Evolutionary conservation across 2,329 filamentous ascomycete genomes (phyloP).

Genomic region (Paraphoma sp.): DNA sequence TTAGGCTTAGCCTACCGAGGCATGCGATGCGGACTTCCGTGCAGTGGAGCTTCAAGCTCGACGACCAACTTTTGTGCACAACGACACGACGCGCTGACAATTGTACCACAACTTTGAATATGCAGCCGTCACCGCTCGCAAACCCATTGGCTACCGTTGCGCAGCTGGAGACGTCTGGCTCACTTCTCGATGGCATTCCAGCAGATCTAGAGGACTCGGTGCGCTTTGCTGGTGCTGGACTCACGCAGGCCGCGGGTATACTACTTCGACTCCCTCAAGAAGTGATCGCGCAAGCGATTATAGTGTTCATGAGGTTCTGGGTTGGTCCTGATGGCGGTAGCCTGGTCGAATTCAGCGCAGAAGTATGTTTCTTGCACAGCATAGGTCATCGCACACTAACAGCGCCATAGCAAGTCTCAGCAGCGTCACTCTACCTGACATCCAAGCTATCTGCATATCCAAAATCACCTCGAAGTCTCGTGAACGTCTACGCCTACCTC

Average conservation of each 20-base stretch:
- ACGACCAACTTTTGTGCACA: background rate
- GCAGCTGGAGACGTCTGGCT: constrained; percentile 68
- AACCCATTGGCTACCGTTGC: constrained; percentile 76
- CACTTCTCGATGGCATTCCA: constrained; percentile 65
- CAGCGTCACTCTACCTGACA: constrained; percentile 79
- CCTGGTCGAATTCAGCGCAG: constrained; percentile 57
- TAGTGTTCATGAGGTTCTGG: constrained; percentile 84
- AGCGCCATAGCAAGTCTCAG: constrained; percentile 75
- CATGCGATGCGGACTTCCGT: constrained; percentile 7
- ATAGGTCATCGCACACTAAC: constrained; percentile 12
- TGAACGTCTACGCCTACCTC: constrained; percentile 86
- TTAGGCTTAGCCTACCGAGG: constrained; percentile 10
- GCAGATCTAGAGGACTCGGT: constrained; percentile 74
- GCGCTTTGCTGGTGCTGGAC: constrained; percentile 72
- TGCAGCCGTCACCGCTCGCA: constrained; percentile 55
- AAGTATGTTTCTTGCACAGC: constrained; percentile 58
- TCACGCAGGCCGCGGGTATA: constrained; percentile 80
- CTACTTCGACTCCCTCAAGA: constrained; percentile 86
- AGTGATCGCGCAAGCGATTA: constrained; percentile 82
- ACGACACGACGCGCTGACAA: background rate
- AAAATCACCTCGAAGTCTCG: constrained; percentile 77
- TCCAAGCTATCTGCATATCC: constrained; percentile 83
- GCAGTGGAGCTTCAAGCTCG: constrained; percentile 4
- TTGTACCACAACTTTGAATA: constrained; percentile 3
- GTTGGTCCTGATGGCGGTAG: constrained; percentile 62